phyloP scores from a whole-genome alignment of 257 asterid genomes.

The Striga asiatica region DNA sequence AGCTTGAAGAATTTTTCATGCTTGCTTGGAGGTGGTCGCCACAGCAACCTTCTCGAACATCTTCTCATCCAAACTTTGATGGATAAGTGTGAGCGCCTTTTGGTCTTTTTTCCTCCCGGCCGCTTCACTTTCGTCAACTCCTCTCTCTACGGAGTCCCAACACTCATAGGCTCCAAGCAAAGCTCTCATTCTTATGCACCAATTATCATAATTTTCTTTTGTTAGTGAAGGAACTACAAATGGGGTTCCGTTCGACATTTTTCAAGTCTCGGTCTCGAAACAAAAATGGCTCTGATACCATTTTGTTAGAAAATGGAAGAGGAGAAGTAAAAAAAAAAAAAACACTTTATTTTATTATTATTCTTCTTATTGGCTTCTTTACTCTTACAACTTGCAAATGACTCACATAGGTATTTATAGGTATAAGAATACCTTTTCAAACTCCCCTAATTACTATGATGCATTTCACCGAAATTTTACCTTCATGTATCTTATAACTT shows the following conservation, averaged over 20 bases:
- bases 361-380: too few species aligned
- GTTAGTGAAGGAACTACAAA: background rate
- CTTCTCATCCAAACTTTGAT: background rate
- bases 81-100: background rate
- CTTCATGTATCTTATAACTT: too few species aligned
- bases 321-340: too few species aligned
- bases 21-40: conserved; percentile 1
- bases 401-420: too few species aligned
- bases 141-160: background rate
- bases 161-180: background rate
- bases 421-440: too few species aligned
- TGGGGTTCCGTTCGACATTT: background rate
- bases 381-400: too few species aligned
- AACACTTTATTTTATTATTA: too few species aligned
- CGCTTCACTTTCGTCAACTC: background rate
- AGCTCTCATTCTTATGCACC: background rate
- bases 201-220: background rate
- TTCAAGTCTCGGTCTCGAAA: background rate
- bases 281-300: background rate
- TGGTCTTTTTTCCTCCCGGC: background rate
- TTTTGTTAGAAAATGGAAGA: background rate
- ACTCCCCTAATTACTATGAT: too few species aligned
- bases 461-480: too few species aligned
- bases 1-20: background rate
- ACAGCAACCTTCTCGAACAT: background rate